Base-by-base conservation (phyloP, 805 yeast species). In the Lachancea sp. region DNA sequence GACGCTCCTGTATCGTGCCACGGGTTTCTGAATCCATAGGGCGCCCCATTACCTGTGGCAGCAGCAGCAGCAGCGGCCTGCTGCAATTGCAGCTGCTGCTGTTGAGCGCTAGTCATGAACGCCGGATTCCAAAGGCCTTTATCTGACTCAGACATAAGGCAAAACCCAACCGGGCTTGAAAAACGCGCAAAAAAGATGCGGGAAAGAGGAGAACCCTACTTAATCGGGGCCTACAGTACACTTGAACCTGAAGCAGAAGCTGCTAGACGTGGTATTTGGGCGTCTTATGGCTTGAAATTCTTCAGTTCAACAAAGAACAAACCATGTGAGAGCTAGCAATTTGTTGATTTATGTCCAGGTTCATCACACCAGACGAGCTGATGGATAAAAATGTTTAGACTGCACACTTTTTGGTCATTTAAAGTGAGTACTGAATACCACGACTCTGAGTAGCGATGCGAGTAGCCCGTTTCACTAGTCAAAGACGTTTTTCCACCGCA, bases 11-110 rank as follows among this genome's bases (percentile, higher is more conserved):
- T 32, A 22, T 42, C 50, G 13, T 48, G 49, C 60, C 60, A 56
- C 2, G 60, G 60, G 42, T 56, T 56, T 13, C 45, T 52, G 44
- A 56, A 56, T n/a, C 35, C 52, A 47, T 42, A 50, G 37, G 22
- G 43, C 44, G 34, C 42, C 34, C 17, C 41, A 25, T 44, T 41
- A 18, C 25, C 25, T 15, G 38, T 18, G 16, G 31, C 39, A 9
- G 39, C 39, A 12, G 43, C 36, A 32, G 43, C 36, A 33, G 43
- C 36, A n/a, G 37, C 43, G 7, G 38, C 38, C 37, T 31, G 43
- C 32, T 40, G 39, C 27, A 36, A 25, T 19, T 36, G 39, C 19
- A 36, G 31, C 16, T 45, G 46, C n/a, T 45, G 46, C 38, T 42
- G 42, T 22, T 50, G 49, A 11, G 38, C 42, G 27, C 38, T 38